phyloP scores from a whole-genome alignment of 176 grass and related monocot genomes.

The Oropetium thomaeum region DNA sequence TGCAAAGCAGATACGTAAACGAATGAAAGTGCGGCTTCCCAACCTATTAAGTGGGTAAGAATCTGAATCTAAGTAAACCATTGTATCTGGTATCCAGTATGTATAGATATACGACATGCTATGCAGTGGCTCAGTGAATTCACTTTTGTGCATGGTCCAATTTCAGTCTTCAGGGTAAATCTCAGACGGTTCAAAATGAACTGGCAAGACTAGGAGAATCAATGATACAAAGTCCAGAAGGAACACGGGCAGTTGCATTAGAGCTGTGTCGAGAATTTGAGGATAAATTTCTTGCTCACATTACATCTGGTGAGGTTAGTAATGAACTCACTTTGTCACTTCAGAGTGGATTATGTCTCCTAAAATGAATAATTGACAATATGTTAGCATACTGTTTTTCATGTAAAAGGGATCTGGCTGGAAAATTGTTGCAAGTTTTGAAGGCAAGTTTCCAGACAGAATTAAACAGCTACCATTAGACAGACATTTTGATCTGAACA shows the following conservation, averaged over 20 bases:
- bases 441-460: conserved; percentile 88
- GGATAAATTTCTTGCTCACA: conserved; percentile 84
- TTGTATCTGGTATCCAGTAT: conserved; percentile 1
- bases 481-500: conserved; percentile 85
- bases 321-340: conserved; percentile 1
- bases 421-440: conserved; percentile 96
- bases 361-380: conserved; percentile 2
- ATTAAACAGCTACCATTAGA: conserved; percentile 90
- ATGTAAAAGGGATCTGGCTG: conserved; percentile 73
- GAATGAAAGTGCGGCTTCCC: conserved; percentile 87
- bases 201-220: conserved; percentile 82
- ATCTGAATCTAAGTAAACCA: neutral
- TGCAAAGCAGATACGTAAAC: conserved; percentile 84
- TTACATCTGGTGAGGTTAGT: conserved; percentile 88
- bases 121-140: neutral
- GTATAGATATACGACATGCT: conserved; percentile 6
- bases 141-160: neutral
- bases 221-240: conserved; percentile 83
- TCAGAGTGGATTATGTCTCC: neutral
- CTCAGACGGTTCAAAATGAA: conserved; percentile 86
- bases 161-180: conserved; percentile 85
- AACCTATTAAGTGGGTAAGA: conserved; percentile 86
- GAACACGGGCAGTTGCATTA: conserved; percentile 82
- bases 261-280: conserved; percentile 93
- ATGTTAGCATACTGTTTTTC: neutral